Base-by-base conservation (phyloP, 768 basidiomycete genomes). In the Pisolithus marmoratus region DNA sequence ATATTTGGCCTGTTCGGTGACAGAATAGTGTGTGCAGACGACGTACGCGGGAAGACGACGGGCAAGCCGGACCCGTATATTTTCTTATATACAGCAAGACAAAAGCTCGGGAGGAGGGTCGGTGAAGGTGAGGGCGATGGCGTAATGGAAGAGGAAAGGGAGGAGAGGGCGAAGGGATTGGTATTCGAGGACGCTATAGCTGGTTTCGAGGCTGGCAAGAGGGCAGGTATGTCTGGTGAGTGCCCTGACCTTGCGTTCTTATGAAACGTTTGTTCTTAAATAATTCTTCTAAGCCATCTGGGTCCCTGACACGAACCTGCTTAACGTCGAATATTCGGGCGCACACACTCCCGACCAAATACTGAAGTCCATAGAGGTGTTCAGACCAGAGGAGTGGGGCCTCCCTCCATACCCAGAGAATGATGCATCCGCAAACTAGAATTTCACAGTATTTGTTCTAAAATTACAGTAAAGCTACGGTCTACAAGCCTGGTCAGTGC, bases 31-130 rank as follows among this genome's bases (percentile, higher is more conserved):
- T 93, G 90, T 61, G 83, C 76, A 24, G 86, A 92, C 55, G 90
- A 90, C 59, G 67, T 64, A n/a, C 63, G 73, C 55, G 72, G 75
- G 37, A 70, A 71, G 48, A 77, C 83, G 59, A 69, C 70, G 26
- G 84, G 86, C n/a, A 94, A 94, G 67, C 91, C 91, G 0, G 72
- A 75, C 26, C 90, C 91, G 17, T 90, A 91, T 62, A 82, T 91
- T 34, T 94, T 92, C 64, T 71, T 94, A 34, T 73, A 74, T 8
- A 85, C 89, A 11, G 91, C 91, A 24, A 73, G 76, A 47, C 74
- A 75, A 54, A 69, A 81, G 49, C 66, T 90, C 41, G 75, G 76
- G 11, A 72, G 72, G 31, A 64, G 77, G 19, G 84, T 90, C 0
- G 85, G 87, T 3, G 72, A 52, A 65, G 73, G 14, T 69, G 73